These are phyloP conservation scores for Nicotiana noctiflora DNA, from an alignment of 257 asterid genomes.

Conservation along the genomic window DNA sequence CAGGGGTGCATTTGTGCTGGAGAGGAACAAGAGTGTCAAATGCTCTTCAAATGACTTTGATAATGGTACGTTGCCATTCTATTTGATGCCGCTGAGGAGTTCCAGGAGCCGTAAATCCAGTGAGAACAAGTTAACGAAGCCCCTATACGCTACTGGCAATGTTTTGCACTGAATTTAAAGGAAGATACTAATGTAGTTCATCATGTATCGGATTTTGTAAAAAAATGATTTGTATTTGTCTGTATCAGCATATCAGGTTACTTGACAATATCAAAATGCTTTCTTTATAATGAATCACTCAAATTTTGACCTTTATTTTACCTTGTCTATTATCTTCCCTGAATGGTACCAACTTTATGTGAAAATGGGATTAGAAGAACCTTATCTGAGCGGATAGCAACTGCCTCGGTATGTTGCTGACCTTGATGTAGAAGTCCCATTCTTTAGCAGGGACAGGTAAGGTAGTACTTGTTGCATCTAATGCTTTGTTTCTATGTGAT, in stretches of 20 bases:
- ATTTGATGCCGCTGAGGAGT: conserved; percentile 74
- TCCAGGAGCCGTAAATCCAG: conserved; percentile 44
- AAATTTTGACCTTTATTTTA: not conserved
- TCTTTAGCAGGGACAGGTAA: not conserved
- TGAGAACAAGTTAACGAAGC: conserved; percentile 35
- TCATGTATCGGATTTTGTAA: conserved; percentile 21
- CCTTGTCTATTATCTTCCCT: not conserved
- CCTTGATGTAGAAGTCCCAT: not conserved
- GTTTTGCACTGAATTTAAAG: conserved; percentile 32
- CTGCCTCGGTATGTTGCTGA: not conserved
- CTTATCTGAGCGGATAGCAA: not conserved
- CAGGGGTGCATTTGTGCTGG: conserved; percentile 43
- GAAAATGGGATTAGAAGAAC: not conserved
- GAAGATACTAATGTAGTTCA: conserved; percentile 12
- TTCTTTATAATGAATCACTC: not conserved
- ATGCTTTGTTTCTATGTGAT: not conserved
- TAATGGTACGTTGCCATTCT: conserved; percentile 48
- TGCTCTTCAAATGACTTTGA: conserved; percentile 34
- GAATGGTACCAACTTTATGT: not conserved
- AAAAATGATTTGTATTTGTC: conserved; percentile 17
- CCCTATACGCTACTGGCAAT: conserved; percentile 36
- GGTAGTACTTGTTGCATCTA: not conserved
- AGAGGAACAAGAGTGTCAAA: conserved; percentile 32
- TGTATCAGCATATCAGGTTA: conserved; percentile 1
- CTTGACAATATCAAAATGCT: conserved; percentile 1